These are phyloP conservation scores for Pontederia crassipes DNA, from an alignment of 176 grass and related monocot species.

Conservation along the genomic window DNA sequence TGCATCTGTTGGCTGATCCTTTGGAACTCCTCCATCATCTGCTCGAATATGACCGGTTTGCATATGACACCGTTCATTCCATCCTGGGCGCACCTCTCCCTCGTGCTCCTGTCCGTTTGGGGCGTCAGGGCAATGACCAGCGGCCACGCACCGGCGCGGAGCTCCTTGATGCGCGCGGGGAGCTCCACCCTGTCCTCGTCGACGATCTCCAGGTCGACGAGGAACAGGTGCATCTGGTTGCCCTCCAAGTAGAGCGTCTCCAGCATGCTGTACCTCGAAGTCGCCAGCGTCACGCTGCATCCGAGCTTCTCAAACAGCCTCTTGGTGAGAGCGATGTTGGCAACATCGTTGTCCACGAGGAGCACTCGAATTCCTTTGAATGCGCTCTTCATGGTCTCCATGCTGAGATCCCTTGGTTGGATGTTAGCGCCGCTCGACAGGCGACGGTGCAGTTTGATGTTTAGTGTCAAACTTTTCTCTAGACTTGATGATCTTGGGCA, in stretches of 20 bases:
- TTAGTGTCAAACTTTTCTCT: neutral
- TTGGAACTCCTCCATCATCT: constrained; percentile 10
- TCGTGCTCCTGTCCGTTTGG: neutral
- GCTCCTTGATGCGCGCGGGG: neutral
- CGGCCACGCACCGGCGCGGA: neutral
- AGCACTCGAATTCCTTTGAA: constrained; percentile 9
- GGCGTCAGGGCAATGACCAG: constrained; percentile 1
- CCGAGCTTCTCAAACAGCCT: constrained; percentile 1
- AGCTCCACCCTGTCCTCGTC: neutral
- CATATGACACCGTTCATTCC: neutral
- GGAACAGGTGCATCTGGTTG: constrained; percentile 1
- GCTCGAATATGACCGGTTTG: constrained; percentile 6
- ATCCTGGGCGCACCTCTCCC: neutral
- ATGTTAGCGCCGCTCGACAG: neutral
- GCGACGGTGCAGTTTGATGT: neutral
- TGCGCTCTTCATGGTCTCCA: neutral
- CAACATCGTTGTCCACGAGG: neutral
- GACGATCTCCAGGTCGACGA: neutral
- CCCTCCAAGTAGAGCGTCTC: constrained; percentile 1
- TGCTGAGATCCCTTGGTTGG: neutral
- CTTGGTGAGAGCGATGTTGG: neutral
- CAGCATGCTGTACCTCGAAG: neutral
- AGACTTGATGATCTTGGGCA: too few species aligned
- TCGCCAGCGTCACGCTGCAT: neutral
- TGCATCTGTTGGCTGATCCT: neutral